Conservation (phyloP, 306 rosid species). For the Cyclanthera cordifolia region DNA sequence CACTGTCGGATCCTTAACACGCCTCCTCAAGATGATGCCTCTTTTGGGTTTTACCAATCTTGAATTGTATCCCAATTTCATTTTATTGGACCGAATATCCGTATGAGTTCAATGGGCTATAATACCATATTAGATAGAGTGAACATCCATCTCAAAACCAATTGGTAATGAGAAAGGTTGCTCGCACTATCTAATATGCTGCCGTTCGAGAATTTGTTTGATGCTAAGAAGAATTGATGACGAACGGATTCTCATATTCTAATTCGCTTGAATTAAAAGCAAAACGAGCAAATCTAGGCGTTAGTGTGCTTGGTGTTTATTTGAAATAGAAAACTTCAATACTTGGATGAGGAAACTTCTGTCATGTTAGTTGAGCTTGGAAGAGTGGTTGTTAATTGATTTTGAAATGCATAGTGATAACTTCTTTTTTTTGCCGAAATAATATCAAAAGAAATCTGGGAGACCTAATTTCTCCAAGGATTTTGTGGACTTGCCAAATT, state of each 20-base stretch:
- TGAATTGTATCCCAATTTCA: too few species aligned
- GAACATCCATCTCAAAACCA: too few species aligned
- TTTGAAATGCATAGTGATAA: neutral
- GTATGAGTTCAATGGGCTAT: too few species aligned
- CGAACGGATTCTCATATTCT: neutral
- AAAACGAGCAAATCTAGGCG: neutral
- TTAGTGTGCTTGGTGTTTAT: neutral
- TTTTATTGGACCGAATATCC: too few species aligned
- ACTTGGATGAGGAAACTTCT: neutral
- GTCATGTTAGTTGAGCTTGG: neutral
- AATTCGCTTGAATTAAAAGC: neutral
- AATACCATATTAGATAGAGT: too few species aligned
- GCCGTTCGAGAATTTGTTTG: constrained; percentile 7
- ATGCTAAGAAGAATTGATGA: neutral
- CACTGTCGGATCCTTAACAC: too few species aligned
- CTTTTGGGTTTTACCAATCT: too few species aligned
- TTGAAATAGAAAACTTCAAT: neutral
- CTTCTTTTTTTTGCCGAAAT: too few species aligned
- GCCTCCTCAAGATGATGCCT: too few species aligned
- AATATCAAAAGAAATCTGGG: neutral
- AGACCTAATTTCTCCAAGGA: neutral
- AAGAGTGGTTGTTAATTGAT: neutral
- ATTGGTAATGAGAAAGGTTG: too few species aligned
- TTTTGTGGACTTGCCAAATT: neutral
- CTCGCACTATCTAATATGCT: too few species aligned